phyloP scores from a whole-genome alignment of 2,329 filamentous ascomycete genomes.

The Diaporthe eres region DNA sequence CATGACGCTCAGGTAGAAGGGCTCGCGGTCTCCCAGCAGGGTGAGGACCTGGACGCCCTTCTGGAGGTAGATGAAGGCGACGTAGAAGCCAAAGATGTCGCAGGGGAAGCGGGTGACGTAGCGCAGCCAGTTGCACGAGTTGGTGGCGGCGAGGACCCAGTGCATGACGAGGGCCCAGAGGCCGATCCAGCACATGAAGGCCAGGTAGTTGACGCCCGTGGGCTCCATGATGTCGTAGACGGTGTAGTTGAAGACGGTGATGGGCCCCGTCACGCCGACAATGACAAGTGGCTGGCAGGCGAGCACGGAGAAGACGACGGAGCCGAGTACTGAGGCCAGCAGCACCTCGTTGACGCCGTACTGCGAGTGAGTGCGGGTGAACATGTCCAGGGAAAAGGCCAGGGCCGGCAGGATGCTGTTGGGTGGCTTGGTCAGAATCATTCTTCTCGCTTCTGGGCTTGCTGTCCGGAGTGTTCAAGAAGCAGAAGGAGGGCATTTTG shows the following conservation, averaged over 20 bases:
- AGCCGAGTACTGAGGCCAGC: slow-evolving; percentile 85
- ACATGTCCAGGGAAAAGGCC: slow-evolving; percentile 94
- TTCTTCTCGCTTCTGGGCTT: neutral
- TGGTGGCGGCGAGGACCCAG: slow-evolving; percentile 85
- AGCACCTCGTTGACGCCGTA: slow-evolving; percentile 94
- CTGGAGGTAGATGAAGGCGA: slow-evolving; percentile 91
- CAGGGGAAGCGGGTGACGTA: slow-evolving; percentile 94
- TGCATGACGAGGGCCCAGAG: slow-evolving; percentile 90
- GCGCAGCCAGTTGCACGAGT: slow-evolving; percentile 88
- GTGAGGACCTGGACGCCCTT: slow-evolving; percentile 91
- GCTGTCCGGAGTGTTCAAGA: neutral
- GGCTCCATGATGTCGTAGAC: slow-evolving; percentile 90
- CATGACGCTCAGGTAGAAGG: slow-evolving; percentile 85
- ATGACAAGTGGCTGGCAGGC: slow-evolving; percentile 91
- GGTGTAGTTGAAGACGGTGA: slow-evolving; percentile 95
- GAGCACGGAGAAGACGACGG: slow-evolving; percentile 84
- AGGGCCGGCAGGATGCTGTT: slow-evolving; percentile 85
- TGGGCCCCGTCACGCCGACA: slow-evolving; percentile 91
- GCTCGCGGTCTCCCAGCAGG: slow-evolving; percentile 75
- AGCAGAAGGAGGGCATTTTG: neutral
- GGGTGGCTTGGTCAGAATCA: slow-evolving; percentile 37
- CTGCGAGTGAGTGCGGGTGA: slow-evolving; percentile 85
- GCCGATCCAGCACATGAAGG: slow-evolving; percentile 94
- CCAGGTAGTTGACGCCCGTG: slow-evolving; percentile 84
- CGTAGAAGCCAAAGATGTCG: slow-evolving; percentile 95